Percentiles rank a stretch among this genome's conserved stretches.
Conservation (phyloP, 176 grass and related monocot species). For the Canna indica region DNA sequence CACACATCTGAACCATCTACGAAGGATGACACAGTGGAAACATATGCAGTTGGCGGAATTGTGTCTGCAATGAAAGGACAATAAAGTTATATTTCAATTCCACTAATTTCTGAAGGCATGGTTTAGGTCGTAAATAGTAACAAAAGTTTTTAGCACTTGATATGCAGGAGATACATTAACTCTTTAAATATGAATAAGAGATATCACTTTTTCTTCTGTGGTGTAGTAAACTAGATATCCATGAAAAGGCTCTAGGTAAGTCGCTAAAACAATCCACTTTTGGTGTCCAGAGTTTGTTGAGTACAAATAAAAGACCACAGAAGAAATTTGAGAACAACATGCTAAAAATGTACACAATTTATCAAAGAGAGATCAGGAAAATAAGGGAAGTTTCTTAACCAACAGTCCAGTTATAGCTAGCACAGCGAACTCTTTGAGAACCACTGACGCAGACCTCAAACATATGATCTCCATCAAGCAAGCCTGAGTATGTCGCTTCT, state of each 20-base stretch:
- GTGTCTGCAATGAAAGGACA: conserved; percentile 45
- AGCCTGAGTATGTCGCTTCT: conserved; percentile 35
- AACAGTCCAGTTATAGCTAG: conserved; percentile 66
- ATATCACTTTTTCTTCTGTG: no score
- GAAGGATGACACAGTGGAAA: conserved; percentile 42
- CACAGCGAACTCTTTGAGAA: conserved; percentile 28
- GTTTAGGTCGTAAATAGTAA: background rate
- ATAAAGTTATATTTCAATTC: background rate
- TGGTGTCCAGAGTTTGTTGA: background rate
- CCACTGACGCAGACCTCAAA: conserved; percentile 41
- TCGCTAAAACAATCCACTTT: background rate
- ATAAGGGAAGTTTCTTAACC: conserved; percentile 46
- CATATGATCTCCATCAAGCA: conserved; percentile 60
- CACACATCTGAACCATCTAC: conserved; percentile 46
- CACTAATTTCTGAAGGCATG: background rate
- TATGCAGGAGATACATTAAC: background rate
- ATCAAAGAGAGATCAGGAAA: background rate
- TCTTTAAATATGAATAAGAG: background rate
- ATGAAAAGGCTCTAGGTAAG: background rate
- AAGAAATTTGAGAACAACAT: background rate
- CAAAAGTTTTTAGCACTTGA: background rate
- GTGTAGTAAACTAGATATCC: background rate
- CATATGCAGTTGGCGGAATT: conserved; percentile 57
- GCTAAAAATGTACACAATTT: background rate
- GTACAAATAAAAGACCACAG: background rate